Base-by-base conservation (phyloP, 1,284 basidiomycete species). In the Pseudozyma sp. region DNA sequence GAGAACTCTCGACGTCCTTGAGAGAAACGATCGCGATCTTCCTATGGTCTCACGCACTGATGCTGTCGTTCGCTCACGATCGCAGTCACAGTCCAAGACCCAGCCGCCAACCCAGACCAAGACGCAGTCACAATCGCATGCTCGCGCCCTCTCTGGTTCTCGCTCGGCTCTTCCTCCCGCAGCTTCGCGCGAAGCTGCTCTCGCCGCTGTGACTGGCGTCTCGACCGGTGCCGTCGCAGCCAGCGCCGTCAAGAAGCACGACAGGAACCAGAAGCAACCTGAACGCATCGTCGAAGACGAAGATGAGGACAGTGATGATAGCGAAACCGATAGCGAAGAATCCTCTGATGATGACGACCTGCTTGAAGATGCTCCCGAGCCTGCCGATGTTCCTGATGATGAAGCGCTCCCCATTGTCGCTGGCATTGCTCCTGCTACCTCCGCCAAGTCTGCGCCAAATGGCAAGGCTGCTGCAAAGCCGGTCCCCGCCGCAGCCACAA, bases 331-430 rank as follows among this genome's bases (percentile, higher is more conserved):
- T 11, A 50, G 39, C 21, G 59, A 63, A 2, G 42, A 39, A 10
- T 70, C 71, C 2, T 67, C 67, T 5, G 53, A 54, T 18, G 68
- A 69, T 21, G 64, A 70, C 11, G 50, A 12, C 14, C 18, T 59
- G 18, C 61, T 71, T 11, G 38, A 71, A 21, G 73, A 68, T 51
- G 73, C 69, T 19, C 49, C 49, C 40, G 65, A 76, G 53, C 64
- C 73, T 16, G 61, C 73, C 2, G 73, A 76, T 38, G 69, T 71
- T 21, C 73, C 65, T 42, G 73, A 71, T 34, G 73, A 76, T 18
- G 73, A 69, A 2, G 61, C 64, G 6, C 45, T 59, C 18, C 52
- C 64, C 39, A 58, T 76, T 21, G 54, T 72, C 4, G 42, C 53
- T 18, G 52, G 54, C 7, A 55, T n/a, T 31, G 42, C 40, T 2